Base-by-base conservation (phyloP, 2,329 filamentous ascomycete species). In the Didymella keratinophila region DNA sequence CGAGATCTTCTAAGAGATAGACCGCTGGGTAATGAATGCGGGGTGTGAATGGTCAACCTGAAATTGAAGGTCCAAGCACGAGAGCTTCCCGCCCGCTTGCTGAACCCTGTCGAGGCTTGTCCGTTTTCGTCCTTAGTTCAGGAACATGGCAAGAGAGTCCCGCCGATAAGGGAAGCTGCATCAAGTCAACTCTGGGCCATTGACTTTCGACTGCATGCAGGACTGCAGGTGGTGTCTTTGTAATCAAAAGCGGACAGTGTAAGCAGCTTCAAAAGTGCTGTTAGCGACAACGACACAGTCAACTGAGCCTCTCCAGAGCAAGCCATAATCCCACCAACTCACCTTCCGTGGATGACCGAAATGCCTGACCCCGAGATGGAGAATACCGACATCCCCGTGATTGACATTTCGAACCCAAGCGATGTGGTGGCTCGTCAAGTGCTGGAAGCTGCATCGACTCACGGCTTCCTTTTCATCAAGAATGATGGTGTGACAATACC, bases 391-490 rank as follows among this genome's bases (percentile, higher is more conserved):
- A 93, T 97, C 37, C 93, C 94, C 21, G 81, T 97, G 51, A 92
- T 98, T 67, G 90, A 97, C 75, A 88, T 97, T 64, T 89, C 87
- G 4, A 82, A 84, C 18, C 80, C 83, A 5, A 81, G 82, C 27
- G 68, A 77, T 10, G 81, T 89, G 63, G 89, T 90, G 50, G 86
- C 86, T 54, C 84, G 87, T 62, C 83, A 83, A 56, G 80, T 98
- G 41, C 87, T 97, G 41, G 85, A 90, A 60, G 94, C 94, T 1
- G 93, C 93, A 2, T 86, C 87, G 36, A 87, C 89, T 52, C 89
- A 93, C 78, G 94, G 94, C 61, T 98, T 98, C 77, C 86, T 97
- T 61, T 98, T 95, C 74, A 87, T 98, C 70, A 89, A 87, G 71
- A 93, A 92, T 71, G 84, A 87, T 21, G 89, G 88, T 42, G 81